phyloP scores from a whole-genome alignment of 768 basidiomycete genomes.

The Lentinula lateritia region DNA sequence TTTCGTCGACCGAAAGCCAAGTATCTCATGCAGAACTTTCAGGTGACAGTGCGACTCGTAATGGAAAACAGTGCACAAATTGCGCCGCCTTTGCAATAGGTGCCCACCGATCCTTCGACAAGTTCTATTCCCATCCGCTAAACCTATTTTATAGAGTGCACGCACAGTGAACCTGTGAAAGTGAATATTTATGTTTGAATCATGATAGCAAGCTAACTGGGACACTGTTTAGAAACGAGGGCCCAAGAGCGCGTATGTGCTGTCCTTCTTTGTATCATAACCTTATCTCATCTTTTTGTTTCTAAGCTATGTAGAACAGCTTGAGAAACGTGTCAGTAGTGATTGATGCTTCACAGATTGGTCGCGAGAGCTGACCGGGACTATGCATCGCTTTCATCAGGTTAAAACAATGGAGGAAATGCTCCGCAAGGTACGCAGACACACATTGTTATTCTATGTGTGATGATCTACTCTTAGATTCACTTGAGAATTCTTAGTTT shows the following conservation, averaged over 20 bases:
- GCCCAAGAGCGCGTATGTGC: constrained; percentile 4
- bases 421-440: constrained; percentile 26
- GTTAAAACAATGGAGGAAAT: constrained; percentile 39
- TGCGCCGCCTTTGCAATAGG: constrained; percentile 38
- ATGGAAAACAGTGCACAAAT: constrained; percentile 49
- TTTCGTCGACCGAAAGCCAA: neutral
- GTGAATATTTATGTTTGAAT: constrained; percentile 22
- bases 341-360: neutral
- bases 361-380: neutral
- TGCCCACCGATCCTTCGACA: neutral
- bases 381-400: constrained; percentile 10
- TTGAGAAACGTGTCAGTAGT: constrained; percentile 24
- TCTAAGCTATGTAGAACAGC: constrained; percentile 31
- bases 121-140: neutral
- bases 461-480: neutral
- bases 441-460: too few species aligned
- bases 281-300: neutral
- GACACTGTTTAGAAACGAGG: constrained; percentile 1
- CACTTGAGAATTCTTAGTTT: neutral
- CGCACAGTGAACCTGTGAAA: constrained; percentile 51
- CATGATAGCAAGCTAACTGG: neutral
- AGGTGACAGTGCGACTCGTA: constrained; percentile 62
- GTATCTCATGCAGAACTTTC: neutral
- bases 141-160: constrained; percentile 30
- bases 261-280: neutral